A percentile compares a stretch with the other conserved stretches of the same genome.
Conservation (phyloP, 768 basidiomycete species). For the Hypholoma sublateritium region DNA sequence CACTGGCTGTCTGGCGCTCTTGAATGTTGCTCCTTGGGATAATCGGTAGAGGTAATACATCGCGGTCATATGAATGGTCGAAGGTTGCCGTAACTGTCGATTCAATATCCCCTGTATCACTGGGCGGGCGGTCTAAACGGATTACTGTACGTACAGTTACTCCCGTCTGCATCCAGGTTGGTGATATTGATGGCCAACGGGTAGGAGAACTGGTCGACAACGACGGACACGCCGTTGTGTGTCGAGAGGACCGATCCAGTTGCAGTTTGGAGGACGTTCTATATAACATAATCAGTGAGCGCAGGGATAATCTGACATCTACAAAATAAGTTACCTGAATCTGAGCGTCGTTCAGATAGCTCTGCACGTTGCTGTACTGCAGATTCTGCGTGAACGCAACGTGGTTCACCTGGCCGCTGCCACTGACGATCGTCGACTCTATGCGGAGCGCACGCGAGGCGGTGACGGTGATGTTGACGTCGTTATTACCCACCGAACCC, state of each 20-base stretch:
- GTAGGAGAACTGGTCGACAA: constrained; percentile 44
- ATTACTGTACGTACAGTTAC: constrained; percentile 32
- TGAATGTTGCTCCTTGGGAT: constrained; percentile 55
- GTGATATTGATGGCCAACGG: constrained; percentile 47
- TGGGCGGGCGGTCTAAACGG: background rate
- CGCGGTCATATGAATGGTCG: constrained; percentile 70
- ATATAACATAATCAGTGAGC: background rate
- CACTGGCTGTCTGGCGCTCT: constrained; percentile 61
- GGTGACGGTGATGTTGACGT: constrained; percentile 62
- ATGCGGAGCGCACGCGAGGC: constrained; percentile 59
- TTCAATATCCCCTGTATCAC: background rate
- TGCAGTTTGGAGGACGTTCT: constrained; percentile 43
- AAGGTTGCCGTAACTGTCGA: constrained; percentile 49
- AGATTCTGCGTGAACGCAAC: constrained; percentile 66
- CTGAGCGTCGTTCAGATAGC: constrained; percentile 47
- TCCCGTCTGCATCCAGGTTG: constrained; percentile 29
- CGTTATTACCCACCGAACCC: constrained; percentile 43
- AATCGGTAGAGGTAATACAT: constrained; percentile 56
- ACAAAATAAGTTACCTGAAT: constrained; percentile 31
- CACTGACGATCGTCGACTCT: constrained; percentile 58
- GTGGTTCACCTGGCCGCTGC: constrained; percentile 54
- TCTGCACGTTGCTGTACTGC: constrained; percentile 61
- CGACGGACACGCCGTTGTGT: constrained; percentile 39
- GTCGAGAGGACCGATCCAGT: constrained; percentile 36
- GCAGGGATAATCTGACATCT: background rate